Evolutionary conservation across 495 filamentous ascomycete genomes (phyloP).

Genomic region (Penicillium daleae): DNA sequence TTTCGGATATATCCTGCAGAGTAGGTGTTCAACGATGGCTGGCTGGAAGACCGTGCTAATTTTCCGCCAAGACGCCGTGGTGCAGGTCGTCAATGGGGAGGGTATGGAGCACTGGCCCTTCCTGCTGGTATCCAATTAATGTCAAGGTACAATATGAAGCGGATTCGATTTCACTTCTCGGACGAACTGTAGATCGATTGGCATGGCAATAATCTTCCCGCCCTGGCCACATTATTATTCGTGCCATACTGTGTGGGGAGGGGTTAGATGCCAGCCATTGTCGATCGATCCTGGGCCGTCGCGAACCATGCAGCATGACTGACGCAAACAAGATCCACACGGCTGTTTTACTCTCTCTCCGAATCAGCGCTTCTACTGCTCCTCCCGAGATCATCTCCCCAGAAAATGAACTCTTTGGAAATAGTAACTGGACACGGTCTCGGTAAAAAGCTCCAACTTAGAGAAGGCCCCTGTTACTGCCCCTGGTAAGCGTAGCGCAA

Average conservation of each 20-base stretch:
- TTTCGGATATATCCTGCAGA: not conserved
- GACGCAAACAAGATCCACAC: constrained; percentile 23
- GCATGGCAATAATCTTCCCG: constrained; percentile 6
- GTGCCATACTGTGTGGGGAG: constrained; percentile 12
- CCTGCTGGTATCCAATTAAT: constrained; percentile 16
- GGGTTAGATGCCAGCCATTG: constrained; percentile 14
- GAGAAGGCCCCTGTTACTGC: not conserved
- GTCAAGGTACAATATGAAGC: not conserved
- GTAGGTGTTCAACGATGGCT: constrained; percentile 15
- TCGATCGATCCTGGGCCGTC: constrained; percentile 15
- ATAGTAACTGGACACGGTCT: not conserved
- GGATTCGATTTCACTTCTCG: constrained; percentile 7
- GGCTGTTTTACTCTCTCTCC: not conserved
- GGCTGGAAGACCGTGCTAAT: constrained; percentile 17
- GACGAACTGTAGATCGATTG: constrained; percentile 27
- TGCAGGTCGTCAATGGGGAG: constrained; percentile 8
- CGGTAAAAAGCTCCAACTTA: not conserved
- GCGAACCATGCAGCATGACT: constrained; percentile 22
- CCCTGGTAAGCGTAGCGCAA: constrained; percentile 1
- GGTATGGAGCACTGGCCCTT: constrained; percentile 1
- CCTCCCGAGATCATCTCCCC: constrained; percentile 14
- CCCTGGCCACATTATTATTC: not conserved
- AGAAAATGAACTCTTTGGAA: not conserved
- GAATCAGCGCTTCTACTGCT: constrained; percentile 13
- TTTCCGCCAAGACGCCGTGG: not conserved